Evolutionary conservation across 306 rosid genomes (phyloP).

Genomic region (Pachyrhizus erosus): DNA sequence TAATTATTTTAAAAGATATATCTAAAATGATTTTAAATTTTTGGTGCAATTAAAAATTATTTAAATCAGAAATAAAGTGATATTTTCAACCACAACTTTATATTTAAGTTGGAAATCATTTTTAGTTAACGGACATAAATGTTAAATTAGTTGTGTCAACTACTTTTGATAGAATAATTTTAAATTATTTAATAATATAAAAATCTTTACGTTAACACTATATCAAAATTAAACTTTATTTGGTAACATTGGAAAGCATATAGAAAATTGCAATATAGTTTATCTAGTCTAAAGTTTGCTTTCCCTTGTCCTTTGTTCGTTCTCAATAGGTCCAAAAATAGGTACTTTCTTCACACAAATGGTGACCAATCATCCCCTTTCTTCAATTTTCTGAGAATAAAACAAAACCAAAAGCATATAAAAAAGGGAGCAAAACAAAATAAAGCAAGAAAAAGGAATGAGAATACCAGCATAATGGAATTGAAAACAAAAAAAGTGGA

Average conservation of each 20-base stretch:
- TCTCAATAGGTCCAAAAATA: constrained; percentile 32
- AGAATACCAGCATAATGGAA: background rate
- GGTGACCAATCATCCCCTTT: constrained; percentile 44
- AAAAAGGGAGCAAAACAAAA: constrained; percentile 23
- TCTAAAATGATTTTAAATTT: too few relatives aligned
- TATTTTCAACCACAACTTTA: too few relatives aligned
- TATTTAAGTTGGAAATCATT: too few relatives aligned
- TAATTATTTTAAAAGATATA: too few relatives aligned
- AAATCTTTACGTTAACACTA: background rate
- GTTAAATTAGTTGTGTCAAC: too few relatives aligned
- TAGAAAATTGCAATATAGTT: background rate
- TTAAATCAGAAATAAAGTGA: too few relatives aligned
- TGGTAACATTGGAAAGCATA: background rate
- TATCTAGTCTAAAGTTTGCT: constrained; percentile 23
- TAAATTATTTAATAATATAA: too few relatives aligned
- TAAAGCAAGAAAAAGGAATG: constrained; percentile 33
- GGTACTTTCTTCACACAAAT: constrained; percentile 36
- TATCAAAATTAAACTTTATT: background rate
- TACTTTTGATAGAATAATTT: too few relatives aligned
- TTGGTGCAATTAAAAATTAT: too few relatives aligned
- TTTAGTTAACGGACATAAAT: too few relatives aligned
- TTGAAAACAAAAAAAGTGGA: background rate
- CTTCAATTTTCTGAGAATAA: constrained; percentile 33
- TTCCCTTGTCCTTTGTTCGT: constrained; percentile 11
- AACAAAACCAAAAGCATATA: constrained; percentile 35